Percentiles rank a stretch among this genome's conserved stretches.
Conservation (phyloP, 2,329 filamentous ascomycete genomes). For the Taxawa tesnikishii region DNA sequence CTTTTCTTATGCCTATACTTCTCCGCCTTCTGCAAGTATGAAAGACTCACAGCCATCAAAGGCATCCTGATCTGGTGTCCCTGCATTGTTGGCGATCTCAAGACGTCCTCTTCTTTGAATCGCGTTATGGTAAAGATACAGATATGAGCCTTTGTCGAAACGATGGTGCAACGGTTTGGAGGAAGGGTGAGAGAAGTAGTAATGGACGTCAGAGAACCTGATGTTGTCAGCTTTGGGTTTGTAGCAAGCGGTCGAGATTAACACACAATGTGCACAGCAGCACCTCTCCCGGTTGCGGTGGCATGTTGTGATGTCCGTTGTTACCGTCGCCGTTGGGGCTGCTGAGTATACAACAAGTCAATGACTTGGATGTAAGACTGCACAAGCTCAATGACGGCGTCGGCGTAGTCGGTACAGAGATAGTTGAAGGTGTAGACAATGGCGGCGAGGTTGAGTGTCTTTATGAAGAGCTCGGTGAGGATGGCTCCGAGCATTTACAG, state of each 20-base stretch:
- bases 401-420: constrained; percentile 13
- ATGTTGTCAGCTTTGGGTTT: constrained; percentile 2
- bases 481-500: constrained; percentile 1
- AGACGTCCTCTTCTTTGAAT: constrained; percentile 54
- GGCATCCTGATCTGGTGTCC: constrained; percentile 65
- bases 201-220: constrained; percentile 69
- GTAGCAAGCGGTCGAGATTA: neutral
- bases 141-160: constrained; percentile 68
- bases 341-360: constrained; percentile 12
- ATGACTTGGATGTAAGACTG: constrained; percentile 15
- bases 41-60: constrained; percentile 59
- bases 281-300: constrained; percentile 34
- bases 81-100: constrained; percentile 64
- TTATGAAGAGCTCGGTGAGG: constrained; percentile 7
- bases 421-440: constrained; percentile 10
- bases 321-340: constrained; percentile 8
- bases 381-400: constrained; percentile 14
- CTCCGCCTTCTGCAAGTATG: neutral
- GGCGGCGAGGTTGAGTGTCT: constrained; percentile 8
- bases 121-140: constrained; percentile 68
- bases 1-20: neutral
- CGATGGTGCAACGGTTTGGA: constrained; percentile 63
- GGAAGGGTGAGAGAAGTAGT: constrained; percentile 59
- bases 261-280: constrained; percentile 35
- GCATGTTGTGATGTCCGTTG: constrained; percentile 34